phyloP scores from a whole-genome alignment of 306 rosid species.

The Lithocarpus polystachyus region DNA sequence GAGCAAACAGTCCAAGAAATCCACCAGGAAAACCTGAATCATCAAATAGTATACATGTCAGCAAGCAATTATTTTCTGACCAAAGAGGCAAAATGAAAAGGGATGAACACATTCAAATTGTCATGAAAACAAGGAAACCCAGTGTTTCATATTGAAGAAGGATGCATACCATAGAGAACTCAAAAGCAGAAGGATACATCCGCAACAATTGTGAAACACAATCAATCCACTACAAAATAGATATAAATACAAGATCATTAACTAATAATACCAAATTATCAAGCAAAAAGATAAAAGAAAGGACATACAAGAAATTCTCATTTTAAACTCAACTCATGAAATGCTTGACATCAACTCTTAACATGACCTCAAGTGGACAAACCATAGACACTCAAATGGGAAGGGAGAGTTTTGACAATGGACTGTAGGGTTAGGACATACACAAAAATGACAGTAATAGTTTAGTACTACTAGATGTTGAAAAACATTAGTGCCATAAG shows the following conservation, averaged over 20 bases:
- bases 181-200: slow-evolving; percentile 94
- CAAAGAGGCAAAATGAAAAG: background rate
- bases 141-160: slow-evolving; percentile 11
- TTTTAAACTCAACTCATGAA: background rate
- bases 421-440: background rate
- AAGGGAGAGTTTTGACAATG: background rate
- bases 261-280: slow-evolving; percentile 1
- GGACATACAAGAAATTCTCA: background rate
- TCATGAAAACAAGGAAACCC: background rate
- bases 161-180: slow-evolving; percentile 81
- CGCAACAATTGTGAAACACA: slow-evolving; percentile 90
- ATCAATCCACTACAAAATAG: slow-evolving; percentile 83
- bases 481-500: background rate
- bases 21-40: slow-evolving; percentile 86
- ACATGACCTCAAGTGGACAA: background rate
- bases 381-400: background rate
- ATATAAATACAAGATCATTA: slow-evolving; percentile 28
- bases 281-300: background rate
- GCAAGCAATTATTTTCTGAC: background rate
- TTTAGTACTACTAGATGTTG: background rate
- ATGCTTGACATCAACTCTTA: background rate
- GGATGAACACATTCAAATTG: slow-evolving; percentile 18
- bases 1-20: slow-evolving; percentile 74
- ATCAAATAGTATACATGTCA: slow-evolving; percentile 21
- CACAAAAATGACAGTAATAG: background rate